Conservation (phyloP, 805 yeast genomes). For the Metschnikowia gelsemii region DNA sequence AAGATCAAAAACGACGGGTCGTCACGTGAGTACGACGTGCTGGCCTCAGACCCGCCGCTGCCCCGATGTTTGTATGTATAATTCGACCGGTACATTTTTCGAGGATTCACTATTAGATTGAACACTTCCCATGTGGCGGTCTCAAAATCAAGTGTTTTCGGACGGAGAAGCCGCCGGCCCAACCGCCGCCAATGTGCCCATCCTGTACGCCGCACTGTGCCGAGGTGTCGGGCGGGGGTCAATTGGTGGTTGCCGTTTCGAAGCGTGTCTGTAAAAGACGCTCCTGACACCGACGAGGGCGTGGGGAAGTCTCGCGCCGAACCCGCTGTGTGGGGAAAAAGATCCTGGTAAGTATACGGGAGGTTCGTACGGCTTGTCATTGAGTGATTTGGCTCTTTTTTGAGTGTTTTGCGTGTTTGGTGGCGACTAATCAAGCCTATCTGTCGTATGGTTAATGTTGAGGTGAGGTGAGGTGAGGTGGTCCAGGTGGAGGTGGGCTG, state of each 20-base stretch:
- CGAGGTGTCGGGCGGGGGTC: slow-evolving; percentile 17
- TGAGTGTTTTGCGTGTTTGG: slow-evolving; percentile 3
- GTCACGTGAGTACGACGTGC: slow-evolving; percentile 80
- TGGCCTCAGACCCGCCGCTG: too few relatives aligned
- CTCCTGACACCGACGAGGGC: slow-evolving; percentile 24
- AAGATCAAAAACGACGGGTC: slow-evolving; percentile 86
- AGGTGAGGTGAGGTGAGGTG: too few relatives aligned
- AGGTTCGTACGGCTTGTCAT: slow-evolving; percentile 41
- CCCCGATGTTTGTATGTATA: slow-evolving; percentile 65
- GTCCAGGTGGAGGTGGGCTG: too few relatives aligned
- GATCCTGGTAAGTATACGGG: slow-evolving; percentile 45
- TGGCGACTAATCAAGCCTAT: background rate
- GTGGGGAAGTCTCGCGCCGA: slow-evolving; percentile 16
- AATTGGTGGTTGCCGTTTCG: slow-evolving; percentile 18
- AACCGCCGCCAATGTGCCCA: slow-evolving; percentile 30
- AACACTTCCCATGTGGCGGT: slow-evolving; percentile 91
- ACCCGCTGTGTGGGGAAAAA: slow-evolving; percentile 32
- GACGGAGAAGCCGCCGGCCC: slow-evolving; percentile 49
- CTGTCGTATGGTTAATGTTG: too few relatives aligned
- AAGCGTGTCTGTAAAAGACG: slow-evolving; percentile 24
- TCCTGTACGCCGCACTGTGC: slow-evolving; percentile 11
- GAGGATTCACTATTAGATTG: slow-evolving; percentile 69
- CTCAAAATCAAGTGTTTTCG: slow-evolving; percentile 85
- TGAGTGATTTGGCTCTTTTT: background rate
- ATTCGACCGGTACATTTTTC: slow-evolving; percentile 75